Conservation (phyloP, 176 grass and related monocot genomes). For the Oryza rufipogon region DNA sequence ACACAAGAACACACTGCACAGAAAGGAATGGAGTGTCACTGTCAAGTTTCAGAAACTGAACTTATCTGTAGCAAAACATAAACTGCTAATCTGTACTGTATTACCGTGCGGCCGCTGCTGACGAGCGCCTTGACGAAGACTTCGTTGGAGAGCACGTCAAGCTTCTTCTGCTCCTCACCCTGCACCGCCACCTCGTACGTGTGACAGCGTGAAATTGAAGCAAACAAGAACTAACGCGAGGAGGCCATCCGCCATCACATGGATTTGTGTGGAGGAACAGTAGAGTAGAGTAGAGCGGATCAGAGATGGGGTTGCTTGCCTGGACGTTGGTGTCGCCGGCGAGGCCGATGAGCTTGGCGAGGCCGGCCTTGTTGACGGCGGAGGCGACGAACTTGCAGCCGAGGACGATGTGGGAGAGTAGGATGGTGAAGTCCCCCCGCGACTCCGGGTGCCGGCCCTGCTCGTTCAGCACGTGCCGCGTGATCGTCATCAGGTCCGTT, state of each 20-base stretch:
- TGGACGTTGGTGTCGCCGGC: constrained; percentile 94
- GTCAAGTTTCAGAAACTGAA: background rate
- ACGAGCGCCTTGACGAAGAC: constrained; percentile 95
- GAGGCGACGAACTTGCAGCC: constrained; percentile 97
- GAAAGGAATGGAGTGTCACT: constrained; percentile 12
- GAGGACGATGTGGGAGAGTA: constrained; percentile 96
- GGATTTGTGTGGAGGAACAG: background rate
- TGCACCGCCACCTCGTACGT: constrained; percentile 39
- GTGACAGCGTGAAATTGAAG: constrained; percentile 15
- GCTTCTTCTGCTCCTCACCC: constrained; percentile 99
- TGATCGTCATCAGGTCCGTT: constrained; percentile 99
- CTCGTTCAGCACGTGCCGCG: constrained; percentile 94
- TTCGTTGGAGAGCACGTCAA: constrained; percentile 93
- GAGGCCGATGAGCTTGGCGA: constrained; percentile 89
- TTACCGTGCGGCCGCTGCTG: constrained; percentile 91
- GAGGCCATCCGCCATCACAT: background rate
- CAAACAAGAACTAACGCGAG: no score
- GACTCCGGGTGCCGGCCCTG: constrained; percentile 77
- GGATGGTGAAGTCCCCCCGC: constrained; percentile 92
- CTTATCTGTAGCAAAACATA: no score
- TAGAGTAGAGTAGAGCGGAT: background rate
- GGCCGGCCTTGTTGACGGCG: constrained; percentile 91
- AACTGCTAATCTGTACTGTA: no score
- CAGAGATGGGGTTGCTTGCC: constrained; percentile 42
- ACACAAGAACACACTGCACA: constrained; percentile 82